These are phyloP conservation scores for Capsicum chinense DNA, from an alignment of 257 asterid species.

Conservation along the genomic window DNA sequence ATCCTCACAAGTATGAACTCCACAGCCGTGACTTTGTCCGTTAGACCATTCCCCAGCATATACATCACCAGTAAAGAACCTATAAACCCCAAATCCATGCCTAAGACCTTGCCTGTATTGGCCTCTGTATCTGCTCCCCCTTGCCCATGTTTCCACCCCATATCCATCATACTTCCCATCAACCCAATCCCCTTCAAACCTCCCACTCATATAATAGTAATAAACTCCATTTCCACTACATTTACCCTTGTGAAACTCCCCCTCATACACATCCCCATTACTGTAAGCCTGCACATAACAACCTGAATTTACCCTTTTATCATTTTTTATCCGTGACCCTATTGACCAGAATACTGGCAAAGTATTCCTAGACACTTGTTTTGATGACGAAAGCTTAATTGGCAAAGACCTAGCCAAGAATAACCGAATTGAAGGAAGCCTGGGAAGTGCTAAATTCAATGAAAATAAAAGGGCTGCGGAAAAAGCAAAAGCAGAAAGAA, in stretches of 20 bases:
- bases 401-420: conserved; percentile 80
- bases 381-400: conserved; percentile 54
- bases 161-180: conserved; percentile 59
- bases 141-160: conserved; percentile 64
- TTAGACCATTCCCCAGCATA: conserved; percentile 61
- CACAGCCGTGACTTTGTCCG: conserved; percentile 59
- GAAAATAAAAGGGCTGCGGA: conserved; percentile 83
- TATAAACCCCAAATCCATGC: conserved; percentile 54
- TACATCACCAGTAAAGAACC: conserved; percentile 54
- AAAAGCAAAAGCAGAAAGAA: conserved; percentile 87
- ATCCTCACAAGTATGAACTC: conserved; percentile 55
- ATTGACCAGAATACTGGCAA: conserved; percentile 95
- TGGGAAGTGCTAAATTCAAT: conserved; percentile 80
- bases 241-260: conserved; percentile 91
- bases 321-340: conserved; percentile 65
- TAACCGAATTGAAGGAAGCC: conserved; percentile 73
- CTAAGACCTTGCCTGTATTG: conserved; percentile 55
- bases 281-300: conserved; percentile 80
- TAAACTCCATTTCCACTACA: conserved; percentile 95
- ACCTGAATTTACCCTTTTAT: conserved; percentile 69
- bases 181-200: conserved; percentile 60
- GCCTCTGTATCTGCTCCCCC: conserved; percentile 56
- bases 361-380: conserved; percentile 48
- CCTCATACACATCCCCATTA: conserved; percentile 96
- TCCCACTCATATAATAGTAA: conserved; percentile 91